A percentile compares a stretch with the other conserved stretches of the same genome.
These are phyloP conservation scores for Populus hybrid DNA, from an alignment of 441 rosid genomes.

Conservation along the genomic window DNA sequence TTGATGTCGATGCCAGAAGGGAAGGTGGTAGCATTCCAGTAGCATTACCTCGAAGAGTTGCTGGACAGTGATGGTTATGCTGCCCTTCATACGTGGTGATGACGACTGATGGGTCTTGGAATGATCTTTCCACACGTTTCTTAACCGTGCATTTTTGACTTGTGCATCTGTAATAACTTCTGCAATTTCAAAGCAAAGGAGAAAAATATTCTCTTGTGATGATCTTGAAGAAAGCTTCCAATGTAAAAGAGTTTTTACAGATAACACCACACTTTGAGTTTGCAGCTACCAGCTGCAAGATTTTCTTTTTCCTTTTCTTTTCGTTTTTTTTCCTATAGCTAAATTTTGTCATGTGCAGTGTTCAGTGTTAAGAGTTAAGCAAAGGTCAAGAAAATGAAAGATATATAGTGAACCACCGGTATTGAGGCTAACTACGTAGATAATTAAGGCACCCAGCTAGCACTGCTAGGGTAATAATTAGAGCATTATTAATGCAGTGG, in stretches of 20 bases:
- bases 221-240: background rate
- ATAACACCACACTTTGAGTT: background rate
- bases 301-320: no score
- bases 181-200: conserved; percentile 22
- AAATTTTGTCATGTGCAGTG: background rate
- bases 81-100: conserved; percentile 92
- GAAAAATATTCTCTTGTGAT: background rate
- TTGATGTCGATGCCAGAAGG: conserved; percentile 22
- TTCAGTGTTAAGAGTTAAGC: background rate
- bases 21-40: conserved; percentile 39
- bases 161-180: conserved; percentile 91
- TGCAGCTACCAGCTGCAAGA: background rate
- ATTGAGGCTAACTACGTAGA: background rate
- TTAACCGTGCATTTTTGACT: conserved; percentile 71
- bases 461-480: background rate
- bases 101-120: conserved; percentile 66
- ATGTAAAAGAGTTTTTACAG: background rate
- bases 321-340: background rate
- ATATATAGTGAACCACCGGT: background rate
- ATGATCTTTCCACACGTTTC: conserved; percentile 87
- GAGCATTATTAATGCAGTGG: background rate
- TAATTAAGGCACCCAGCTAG: background rate
- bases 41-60: conserved; percentile 57
- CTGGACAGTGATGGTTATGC: conserved; percentile 68
- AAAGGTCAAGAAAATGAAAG: background rate